These are phyloP conservation scores for Pichia sp. DNA, from an alignment of 1,139 yeast species.

Conservation along the genomic window DNA sequence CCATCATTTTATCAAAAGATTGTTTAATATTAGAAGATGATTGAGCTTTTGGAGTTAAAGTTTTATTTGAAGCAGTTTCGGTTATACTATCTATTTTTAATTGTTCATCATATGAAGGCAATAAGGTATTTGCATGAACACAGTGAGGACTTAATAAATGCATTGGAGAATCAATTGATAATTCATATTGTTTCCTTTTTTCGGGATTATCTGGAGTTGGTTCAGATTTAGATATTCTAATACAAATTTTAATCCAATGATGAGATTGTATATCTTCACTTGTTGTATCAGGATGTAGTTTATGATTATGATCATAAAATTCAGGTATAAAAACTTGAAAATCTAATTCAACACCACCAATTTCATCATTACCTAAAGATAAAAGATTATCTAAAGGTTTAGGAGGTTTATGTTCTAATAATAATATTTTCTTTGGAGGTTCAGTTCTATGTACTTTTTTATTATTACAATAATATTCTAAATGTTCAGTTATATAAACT, in stretches of 20 bases:
- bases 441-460: slow-evolving; percentile 88
- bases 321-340: slow-evolving; percentile 79
- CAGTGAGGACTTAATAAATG: slow-evolving; percentile 61
- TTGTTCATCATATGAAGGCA: slow-evolving; percentile 48
- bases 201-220: slow-evolving; percentile 43
- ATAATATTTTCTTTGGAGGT: slow-evolving; percentile 72
- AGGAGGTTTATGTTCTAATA: slow-evolving; percentile 73
- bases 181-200: slow-evolving; percentile 81
- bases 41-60: slow-evolving; percentile 34
- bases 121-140: slow-evolving; percentile 66
- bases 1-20: slow-evolving; percentile 24
- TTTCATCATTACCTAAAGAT: slow-evolving; percentile 35
- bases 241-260: slow-evolving; percentile 89
- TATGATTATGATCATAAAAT: slow-evolving; percentile 41
- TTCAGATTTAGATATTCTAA: slow-evolving; percentile 64
- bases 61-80: slow-evolving; percentile 5
- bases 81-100: slow-evolving; percentile 11
- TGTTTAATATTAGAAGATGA: slow-evolving; percentile 2
- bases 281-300: slow-evolving; percentile 78
- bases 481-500: slow-evolving; percentile 77
- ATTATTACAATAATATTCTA: slow-evolving; percentile 81
- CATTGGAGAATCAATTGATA: slow-evolving; percentile 86
- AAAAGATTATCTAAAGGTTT: slow-evolving; percentile 38
- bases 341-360: slow-evolving; percentile 61
- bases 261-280: slow-evolving; percentile 72